Conservation (phyloP, 306 rosid genomes). For the Crotalaria pallida region DNA sequence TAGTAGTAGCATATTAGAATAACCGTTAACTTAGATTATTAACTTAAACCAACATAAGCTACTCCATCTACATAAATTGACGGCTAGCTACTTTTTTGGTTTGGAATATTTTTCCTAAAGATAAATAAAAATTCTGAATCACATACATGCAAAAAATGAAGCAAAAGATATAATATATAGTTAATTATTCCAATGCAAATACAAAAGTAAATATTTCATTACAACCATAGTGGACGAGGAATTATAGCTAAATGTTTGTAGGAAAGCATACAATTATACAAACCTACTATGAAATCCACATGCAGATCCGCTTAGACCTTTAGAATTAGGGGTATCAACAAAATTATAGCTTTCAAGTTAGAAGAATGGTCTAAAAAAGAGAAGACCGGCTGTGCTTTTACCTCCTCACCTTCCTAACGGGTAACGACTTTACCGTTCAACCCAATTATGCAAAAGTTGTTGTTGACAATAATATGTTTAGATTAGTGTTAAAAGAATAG, state of each 20-base stretch:
- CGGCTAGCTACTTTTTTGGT: too few species aligned
- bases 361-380: slow-evolving; percentile 44
- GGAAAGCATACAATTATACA: not conserved
- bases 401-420: slow-evolving; percentile 35
- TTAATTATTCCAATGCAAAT: not conserved
- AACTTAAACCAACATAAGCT: too few species aligned
- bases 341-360: slow-evolving; percentile 3
- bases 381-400: slow-evolving; percentile 35
- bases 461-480: too few species aligned
- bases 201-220: not conserved
- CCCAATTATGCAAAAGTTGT: slow-evolving; percentile 16
- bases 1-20: not conserved
- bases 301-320: too few species aligned
- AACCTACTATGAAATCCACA: not conserved
- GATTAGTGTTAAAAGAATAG: too few species aligned
- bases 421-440: slow-evolving; percentile 56
- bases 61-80: too few species aligned
- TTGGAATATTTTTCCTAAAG: too few species aligned
- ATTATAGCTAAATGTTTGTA: not conserved
- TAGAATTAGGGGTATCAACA: slow-evolving; percentile 26
- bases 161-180: not conserved
- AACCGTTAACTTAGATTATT: not conserved
- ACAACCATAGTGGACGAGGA: not conserved
- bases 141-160: too few species aligned
- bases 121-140: too few species aligned